A percentile compares a stretch with the other conserved stretches of the same genome.
phyloP scores from a whole-genome alignment of 176 grass and related monocot genomes.

The Rhynchospora pubera region DNA sequence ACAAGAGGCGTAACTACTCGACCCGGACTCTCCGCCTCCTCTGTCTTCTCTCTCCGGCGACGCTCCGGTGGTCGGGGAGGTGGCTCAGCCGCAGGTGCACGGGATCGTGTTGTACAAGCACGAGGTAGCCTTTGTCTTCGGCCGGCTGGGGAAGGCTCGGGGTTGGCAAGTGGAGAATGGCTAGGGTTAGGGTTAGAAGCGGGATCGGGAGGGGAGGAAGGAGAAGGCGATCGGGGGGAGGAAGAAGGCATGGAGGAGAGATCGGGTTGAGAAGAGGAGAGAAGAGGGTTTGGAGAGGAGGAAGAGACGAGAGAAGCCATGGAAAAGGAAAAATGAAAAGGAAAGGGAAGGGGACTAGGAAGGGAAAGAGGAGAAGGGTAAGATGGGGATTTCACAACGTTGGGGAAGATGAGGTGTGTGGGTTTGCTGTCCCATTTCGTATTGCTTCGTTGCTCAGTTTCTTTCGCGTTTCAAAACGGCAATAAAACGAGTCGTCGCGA shows the following conservation, averaged over 20 bases:
- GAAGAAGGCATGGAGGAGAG: slow-evolving; percentile 30
- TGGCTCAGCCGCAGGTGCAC: slow-evolving; percentile 12
- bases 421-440: background rate
- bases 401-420: background rate
- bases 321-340: background rate
- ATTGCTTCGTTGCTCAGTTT: background rate
- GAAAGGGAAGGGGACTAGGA: too few species aligned
- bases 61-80: slow-evolving; percentile 43
- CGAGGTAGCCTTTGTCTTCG: slow-evolving; percentile 55
- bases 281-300: slow-evolving; percentile 7
- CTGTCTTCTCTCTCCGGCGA: slow-evolving; percentile 30
- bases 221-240: slow-evolving; percentile 25
- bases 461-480: background rate
- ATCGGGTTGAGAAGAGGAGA: slow-evolving; percentile 25
- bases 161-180: slow-evolving; percentile 8
- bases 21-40: slow-evolving; percentile 23
- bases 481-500: background rate
- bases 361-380: slow-evolving; percentile 37
- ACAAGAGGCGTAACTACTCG: slow-evolving; percentile 72
- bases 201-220: slow-evolving; percentile 15
- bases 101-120: slow-evolving; percentile 56
- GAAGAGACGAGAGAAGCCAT: slow-evolving; percentile 27
- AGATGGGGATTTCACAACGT: slow-evolving; percentile 23
- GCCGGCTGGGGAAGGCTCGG: background rate
- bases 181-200: slow-evolving; percentile 14